Percentiles rank a stretch among this genome's conserved stretches.
Conservation (phyloP, 2,329 filamentous ascomycete species). For the Gaeumannomyces sp. region DNA sequence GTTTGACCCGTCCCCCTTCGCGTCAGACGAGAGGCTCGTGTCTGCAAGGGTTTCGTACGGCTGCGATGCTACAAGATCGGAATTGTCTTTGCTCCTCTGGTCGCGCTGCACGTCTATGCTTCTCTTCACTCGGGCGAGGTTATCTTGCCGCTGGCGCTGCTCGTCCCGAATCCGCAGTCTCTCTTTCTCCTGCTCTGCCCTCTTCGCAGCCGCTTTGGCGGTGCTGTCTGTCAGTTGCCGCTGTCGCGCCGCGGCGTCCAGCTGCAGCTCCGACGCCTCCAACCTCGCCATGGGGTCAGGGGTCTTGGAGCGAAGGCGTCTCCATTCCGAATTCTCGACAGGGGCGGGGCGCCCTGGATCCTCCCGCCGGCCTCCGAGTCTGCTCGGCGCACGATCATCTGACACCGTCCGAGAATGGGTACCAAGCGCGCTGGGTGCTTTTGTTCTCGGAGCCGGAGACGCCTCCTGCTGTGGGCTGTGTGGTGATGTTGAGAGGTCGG, state of each 20-base stretch:
- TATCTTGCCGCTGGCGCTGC: neutral
- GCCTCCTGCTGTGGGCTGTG: neutral
- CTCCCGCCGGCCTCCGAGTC: neutral
- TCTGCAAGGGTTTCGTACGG: neutral
- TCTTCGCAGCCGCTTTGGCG: slow-evolving; percentile 3
- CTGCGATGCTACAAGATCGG: neutral
- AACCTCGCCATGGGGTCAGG: neutral
- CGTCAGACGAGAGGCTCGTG: neutral
- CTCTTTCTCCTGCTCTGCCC: slow-evolving; percentile 3
- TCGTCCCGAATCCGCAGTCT: neutral
- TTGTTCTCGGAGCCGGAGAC: neutral
- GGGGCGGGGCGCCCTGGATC: neutral
- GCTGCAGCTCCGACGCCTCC: neutral
- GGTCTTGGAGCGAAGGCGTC: neutral
- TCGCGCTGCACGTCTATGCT: no score
- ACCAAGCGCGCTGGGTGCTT: neutral
- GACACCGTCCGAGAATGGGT: neutral
- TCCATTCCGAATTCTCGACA: neutral
- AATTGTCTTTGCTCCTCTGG: no score
- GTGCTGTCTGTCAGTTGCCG: slow-evolving; percentile 5
- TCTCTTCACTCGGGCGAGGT: neutral
- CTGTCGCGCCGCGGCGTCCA: slow-evolving; percentile 2
- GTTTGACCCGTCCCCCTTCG: neutral
- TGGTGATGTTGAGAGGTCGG: neutral
- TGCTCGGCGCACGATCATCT: neutral